phyloP scores from a whole-genome alignment of 106 monocot genomes.

The Dendrobium catenatum region DNA sequence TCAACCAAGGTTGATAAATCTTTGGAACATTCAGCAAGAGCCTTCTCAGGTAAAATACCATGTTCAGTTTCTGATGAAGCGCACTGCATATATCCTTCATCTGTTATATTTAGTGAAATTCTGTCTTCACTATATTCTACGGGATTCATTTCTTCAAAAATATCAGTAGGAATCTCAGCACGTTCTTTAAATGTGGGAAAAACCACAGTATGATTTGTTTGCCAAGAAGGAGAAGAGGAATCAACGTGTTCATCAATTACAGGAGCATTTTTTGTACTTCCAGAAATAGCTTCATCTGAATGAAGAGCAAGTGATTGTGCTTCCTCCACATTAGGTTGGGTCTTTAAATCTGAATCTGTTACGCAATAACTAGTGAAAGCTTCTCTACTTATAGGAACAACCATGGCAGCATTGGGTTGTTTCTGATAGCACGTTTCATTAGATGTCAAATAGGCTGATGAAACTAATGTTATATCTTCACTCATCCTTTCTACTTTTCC shows the following conservation, averaged over 20 bases:
- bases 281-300: conserved; percentile 3
- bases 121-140: not conserved
- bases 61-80: conserved; percentile 1
- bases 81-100: not conserved
- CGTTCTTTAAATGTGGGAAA: not conserved
- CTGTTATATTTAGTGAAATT: not conserved
- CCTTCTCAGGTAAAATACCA: not conserved
- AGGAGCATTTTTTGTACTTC: too few relatives aligned
- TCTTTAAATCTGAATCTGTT: conserved; percentile 13
- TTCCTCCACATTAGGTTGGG: conserved; percentile 14
- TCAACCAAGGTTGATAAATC: not conserved
- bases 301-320: conserved; percentile 9
- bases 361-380: conserved; percentile 17
- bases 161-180: not conserved
- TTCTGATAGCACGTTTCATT: conserved; percentile 6
- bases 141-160: conserved; percentile 1
- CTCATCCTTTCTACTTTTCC: conserved; percentile 9
- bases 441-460: conserved; percentile 19
- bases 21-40: not conserved
- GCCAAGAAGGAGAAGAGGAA: not conserved
- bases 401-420: conserved; percentile 5
- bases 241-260: not conserved
- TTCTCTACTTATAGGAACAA: conserved; percentile 8
- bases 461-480: conserved; percentile 12
- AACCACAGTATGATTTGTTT: not conserved